Conservation (phyloP, 768 basidiomycete species). For the Ramaria sp. region DNA sequence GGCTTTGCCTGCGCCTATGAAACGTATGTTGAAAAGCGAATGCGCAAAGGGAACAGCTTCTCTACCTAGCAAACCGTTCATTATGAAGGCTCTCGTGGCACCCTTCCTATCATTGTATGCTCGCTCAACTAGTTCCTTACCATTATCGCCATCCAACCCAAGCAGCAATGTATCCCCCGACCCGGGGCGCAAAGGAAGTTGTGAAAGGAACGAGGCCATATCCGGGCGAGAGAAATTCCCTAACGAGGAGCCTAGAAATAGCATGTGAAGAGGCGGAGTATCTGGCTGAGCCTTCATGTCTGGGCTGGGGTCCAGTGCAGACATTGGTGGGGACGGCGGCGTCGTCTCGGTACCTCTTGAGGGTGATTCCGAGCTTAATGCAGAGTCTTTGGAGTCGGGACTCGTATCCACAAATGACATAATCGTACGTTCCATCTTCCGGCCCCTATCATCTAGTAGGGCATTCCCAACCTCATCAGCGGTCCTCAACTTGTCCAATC, state of each 20-base stretch:
- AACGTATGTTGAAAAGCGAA: not conserved
- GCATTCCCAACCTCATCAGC: not conserved
- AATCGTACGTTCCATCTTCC: not conserved
- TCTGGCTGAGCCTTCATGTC: not conserved
- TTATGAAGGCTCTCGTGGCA: conserved; percentile 64
- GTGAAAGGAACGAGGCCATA: conserved; percentile 62
- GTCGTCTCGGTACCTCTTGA: conserved; percentile 3
- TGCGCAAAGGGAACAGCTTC: not conserved
- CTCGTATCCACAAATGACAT: not conserved
- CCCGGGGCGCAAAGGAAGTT: conserved; percentile 66
- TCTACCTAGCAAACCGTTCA: conserved; percentile 59
- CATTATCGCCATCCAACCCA: conserved; percentile 83
- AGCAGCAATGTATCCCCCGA: conserved; percentile 77
- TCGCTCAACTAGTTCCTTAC: conserved; percentile 54
- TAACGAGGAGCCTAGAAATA: conserved; percentile 87
- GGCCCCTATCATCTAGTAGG: not conserved
- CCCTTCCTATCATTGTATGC: conserved; percentile 84
- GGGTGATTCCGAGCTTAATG: not conserved
- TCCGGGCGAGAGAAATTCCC: conserved; percentile 78
- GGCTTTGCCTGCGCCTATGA: conserved; percentile 43
- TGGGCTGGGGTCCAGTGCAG: not conserved
- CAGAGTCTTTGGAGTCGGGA: not conserved
- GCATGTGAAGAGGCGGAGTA: conserved; percentile 55
- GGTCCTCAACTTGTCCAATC: conserved; percentile 24
- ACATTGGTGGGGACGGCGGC: conserved; percentile 10